Evolutionary conservation across 306 rosid genomes (phyloP).

Genomic region (Carpinus fangiana): DNA sequence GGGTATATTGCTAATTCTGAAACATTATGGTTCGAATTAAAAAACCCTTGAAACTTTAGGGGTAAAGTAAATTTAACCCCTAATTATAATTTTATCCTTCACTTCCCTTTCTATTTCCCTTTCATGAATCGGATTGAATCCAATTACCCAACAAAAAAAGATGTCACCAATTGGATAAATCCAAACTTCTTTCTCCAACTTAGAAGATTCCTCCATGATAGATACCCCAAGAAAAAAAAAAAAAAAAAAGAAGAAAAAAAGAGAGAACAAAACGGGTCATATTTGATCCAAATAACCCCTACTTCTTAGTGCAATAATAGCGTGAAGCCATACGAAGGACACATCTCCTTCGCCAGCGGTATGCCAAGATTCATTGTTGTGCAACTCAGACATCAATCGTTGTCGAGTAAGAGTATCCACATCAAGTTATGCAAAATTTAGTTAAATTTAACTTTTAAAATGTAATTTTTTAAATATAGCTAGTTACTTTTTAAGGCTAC

Average conservation of each 20-base stretch:
- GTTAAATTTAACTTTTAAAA: too few relatives aligned
- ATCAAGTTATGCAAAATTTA: slow-evolving; percentile 1
- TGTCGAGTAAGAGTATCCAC: slow-evolving; percentile 42
- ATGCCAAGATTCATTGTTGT: slow-evolving; percentile 53
- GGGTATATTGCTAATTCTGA: too few relatives aligned
- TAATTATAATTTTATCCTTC: not conserved
- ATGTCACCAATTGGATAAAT: slow-evolving; percentile 69
- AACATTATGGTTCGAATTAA: too few relatives aligned
- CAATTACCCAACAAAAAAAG: slow-evolving; percentile 14
- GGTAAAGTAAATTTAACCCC: too few relatives aligned
- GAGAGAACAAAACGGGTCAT: not conserved
- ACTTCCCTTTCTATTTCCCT: slow-evolving; percentile 16
- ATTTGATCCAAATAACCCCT: not conserved
- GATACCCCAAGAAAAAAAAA: slow-evolving; percentile 26
- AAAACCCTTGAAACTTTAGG: too few relatives aligned
- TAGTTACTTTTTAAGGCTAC: not conserved
- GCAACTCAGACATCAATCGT: slow-evolving; percentile 31
- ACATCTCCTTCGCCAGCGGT: slow-evolving; percentile 43
- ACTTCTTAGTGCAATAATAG: not conserved
- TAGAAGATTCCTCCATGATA: slow-evolving; percentile 62
- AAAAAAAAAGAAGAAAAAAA: not conserved
- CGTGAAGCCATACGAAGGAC: slow-evolving; percentile 64
- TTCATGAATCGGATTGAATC: slow-evolving; percentile 46
- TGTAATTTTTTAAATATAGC: slow-evolving; percentile 9
- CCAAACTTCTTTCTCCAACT: slow-evolving; percentile 57